Conservation (phyloP, 2,329 filamentous ascomycete species). For the Blumeriella jaapii region DNA sequence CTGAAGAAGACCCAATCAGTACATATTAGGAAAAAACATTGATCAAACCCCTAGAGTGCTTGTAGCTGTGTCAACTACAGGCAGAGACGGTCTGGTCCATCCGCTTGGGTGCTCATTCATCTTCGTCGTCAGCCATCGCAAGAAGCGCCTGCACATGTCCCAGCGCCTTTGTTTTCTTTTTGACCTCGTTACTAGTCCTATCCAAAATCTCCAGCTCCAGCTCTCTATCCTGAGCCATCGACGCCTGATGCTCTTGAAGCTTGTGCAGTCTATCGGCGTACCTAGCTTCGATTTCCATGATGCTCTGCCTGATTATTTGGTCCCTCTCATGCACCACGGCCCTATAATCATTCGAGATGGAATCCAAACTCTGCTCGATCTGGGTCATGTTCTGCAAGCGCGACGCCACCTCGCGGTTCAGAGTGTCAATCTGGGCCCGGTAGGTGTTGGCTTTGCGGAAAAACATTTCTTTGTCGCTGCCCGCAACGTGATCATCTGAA, state of each 20-base stretch:
- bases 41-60: too few relatives aligned
- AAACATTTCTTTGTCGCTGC: not conserved
- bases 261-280: not conserved
- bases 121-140: conserved; percentile 1
- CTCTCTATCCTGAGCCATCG: not conserved
- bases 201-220: not conserved
- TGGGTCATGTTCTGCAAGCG: not conserved
- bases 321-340: not conserved
- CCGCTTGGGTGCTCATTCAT: too few relatives aligned
- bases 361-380: not conserved
- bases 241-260: not conserved
- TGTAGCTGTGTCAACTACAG: too few relatives aligned
- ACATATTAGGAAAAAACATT: too few relatives aligned
- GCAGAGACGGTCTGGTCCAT: too few relatives aligned
- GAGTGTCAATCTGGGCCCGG: not conserved
- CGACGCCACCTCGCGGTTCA: not conserved
- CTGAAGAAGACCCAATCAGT: too few relatives aligned
- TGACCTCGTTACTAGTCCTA: not conserved
- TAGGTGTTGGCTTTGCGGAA: not conserved
- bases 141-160: conserved; percentile 2
- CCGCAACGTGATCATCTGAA: not conserved
- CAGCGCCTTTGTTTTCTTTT: conserved; percentile 1
- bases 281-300: not conserved
- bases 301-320: not conserved
- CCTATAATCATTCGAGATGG: not conserved